Conservation (phyloP, 495 filamentous ascomycete species). For the Clavariopsis aquatica region DNA sequence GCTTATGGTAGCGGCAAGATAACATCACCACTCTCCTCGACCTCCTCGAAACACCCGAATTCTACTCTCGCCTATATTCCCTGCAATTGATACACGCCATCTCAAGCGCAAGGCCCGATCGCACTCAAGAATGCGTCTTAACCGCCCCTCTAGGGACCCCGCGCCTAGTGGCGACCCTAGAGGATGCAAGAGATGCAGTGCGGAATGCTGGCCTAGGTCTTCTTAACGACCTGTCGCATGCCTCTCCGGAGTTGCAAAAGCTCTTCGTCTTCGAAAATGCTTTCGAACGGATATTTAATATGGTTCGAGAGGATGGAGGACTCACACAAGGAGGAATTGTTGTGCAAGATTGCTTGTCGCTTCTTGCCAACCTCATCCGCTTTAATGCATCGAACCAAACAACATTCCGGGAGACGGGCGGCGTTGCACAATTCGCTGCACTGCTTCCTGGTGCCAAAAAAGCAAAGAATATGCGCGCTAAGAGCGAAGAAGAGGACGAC, state of each 20-base stretch:
- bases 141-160: conserved; percentile 85
- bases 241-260: conserved; percentile 84
- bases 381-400: conserved; percentile 91
- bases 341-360: conserved; percentile 90
- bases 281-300: conserved; percentile 79
- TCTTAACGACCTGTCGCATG: conserved; percentile 67
- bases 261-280: conserved; percentile 92
- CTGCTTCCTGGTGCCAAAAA: conserved; percentile 54
- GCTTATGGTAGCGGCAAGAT: conserved; percentile 77
- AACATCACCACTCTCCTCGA: conserved; percentile 91
- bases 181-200: conserved; percentile 84
- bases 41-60: conserved; percentile 82
- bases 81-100: conserved; percentile 88
- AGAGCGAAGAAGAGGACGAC: conserved; percentile 59
- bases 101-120: conserved; percentile 78
- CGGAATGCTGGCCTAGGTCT: conserved; percentile 76
- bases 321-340: conserved; percentile 83
- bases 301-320: conserved; percentile 80
- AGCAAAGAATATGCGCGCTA: conserved; percentile 56
- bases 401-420: conserved; percentile 88
- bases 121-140: conserved; percentile 94
- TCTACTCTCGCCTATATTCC: conserved; percentile 91
- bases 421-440: conserved; percentile 69
- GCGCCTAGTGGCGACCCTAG: conserved; percentile 76
- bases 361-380: conserved; percentile 86